These are phyloP conservation scores for Fulvia fulva DNA, from an alignment of 2,329 filamentous ascomycete genomes.

Conservation along the genomic window DNA sequence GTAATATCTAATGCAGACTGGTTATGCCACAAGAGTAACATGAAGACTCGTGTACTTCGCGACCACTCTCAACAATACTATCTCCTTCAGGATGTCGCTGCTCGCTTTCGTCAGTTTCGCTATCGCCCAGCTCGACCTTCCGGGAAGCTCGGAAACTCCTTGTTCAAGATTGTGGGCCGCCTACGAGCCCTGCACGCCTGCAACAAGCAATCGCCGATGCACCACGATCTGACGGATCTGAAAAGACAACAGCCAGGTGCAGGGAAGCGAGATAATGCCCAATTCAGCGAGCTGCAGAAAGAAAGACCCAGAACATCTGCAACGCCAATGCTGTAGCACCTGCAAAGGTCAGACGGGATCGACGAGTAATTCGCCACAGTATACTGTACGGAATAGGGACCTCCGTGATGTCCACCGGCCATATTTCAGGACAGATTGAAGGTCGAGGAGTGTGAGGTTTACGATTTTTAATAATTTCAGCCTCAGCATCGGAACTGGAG, in stretches of 20 bases:
- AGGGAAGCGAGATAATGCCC: not conserved
- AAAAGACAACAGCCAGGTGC: not conserved
- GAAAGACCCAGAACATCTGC: not conserved
- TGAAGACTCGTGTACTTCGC: no score
- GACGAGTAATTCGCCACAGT: no score
- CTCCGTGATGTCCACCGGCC: not conserved
- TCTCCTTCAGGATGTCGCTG: no score
- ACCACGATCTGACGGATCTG: not conserved
- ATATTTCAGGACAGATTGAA: no score
- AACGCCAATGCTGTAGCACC: not conserved
- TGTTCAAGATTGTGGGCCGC: not conserved
- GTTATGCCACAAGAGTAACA: conserved; percentile 22
- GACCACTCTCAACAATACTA: no score
- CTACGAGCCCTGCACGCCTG: not conserved
- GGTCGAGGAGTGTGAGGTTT: no score
- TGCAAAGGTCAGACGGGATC: not conserved
- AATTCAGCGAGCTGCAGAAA: not conserved
- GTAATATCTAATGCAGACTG: conserved; percentile 7
- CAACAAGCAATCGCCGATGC: not conserved
- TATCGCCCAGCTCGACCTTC: no score
- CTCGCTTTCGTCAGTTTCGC: no score
- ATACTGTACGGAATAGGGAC: no score
- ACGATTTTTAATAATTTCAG: no score
- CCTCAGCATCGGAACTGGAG: no score
- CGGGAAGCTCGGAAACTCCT: not conserved